Evolutionary conservation across 2,329 filamentous ascomycete species (phyloP), one percentile per base, ranked within the genome.

Genomic region (Diaporthe caulivora): DNA sequence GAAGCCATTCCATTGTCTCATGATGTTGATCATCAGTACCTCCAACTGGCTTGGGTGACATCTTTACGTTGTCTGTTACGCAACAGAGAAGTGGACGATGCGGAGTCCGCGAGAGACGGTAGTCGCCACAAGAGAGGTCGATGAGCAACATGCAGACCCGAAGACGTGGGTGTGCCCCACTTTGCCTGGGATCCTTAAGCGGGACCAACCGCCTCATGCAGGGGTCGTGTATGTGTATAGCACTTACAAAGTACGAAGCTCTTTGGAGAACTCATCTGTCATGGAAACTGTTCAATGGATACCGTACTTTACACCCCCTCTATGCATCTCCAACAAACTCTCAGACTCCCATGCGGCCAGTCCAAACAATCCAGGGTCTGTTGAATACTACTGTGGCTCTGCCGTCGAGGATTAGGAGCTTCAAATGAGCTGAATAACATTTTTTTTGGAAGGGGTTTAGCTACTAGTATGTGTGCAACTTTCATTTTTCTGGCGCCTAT

Each of bases 1-100:
- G 44, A 21, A 74, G 49, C 73, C 73, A 74, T 6, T 51, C 29
- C 31, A 62, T 60, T 17, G 55, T 15, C 17, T 67, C 7, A 10
- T 51, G 44, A 8, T 26, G 21, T 65, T 26, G 62, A 26, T 7
- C 62, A 65, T 47, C n/a, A 8, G n/a, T 6, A 15, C 13, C 31
- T 26, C 7, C 29, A 37, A 9, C 21, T 51, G 21, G 21, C 13
- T 51, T 37, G 62, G 21, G 21, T 8, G 44, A 17, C 62, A 65
- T 65, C 21, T 8, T 65, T 10, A 21, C 2, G 34, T 17, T 24
- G 29, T 37, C 21, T 26, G 40, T 31, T n/a, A 10, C 18, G 42
- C 18, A n/a, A 1, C 40, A 47, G 40, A 42, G 34, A 42, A n/a
- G n/a, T 18, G 11, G 26, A 34, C 42, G 17, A 31, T 26, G 21